These are phyloP conservation scores for Aspergillus persii DNA, from an alignment of 2,329 filamentous ascomycete species.

Conservation along the genomic window DNA sequence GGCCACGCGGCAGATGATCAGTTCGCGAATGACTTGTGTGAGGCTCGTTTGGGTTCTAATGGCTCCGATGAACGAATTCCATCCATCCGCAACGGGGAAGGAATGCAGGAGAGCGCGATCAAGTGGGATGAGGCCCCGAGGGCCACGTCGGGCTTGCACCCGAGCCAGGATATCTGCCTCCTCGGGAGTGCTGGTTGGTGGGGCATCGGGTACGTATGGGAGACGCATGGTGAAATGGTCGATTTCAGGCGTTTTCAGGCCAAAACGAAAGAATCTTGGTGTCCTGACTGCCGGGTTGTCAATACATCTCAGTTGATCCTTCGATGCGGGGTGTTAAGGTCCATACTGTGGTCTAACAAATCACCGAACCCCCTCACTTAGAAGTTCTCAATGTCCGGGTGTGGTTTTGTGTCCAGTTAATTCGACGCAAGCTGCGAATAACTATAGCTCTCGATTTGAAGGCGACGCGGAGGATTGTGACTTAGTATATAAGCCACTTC, in stretches of 20 bases:
- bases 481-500: background rate
- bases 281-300: background rate
- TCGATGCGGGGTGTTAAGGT: background rate
- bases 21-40: conserved; percentile 60
- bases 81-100: conserved; percentile 56
- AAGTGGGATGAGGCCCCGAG: conserved; percentile 50
- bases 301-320: background rate
- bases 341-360: background rate
- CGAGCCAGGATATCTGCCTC: conserved; percentile 52
- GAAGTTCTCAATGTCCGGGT: background rate
- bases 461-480: background rate
- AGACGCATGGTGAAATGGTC: conserved; percentile 49
- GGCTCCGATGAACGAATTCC: conserved; percentile 57
- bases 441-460: background rate
- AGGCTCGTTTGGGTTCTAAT: conserved; percentile 55
- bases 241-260: background rate
- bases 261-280: background rate
- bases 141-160: conserved; percentile 52
- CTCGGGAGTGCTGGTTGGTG: conserved; percentile 44
- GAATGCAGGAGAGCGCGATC: conserved; percentile 56
- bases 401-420: background rate
- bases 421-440: background rate
- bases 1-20: conserved; percentile 78
- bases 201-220: conserved; percentile 53
- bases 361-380: background rate